Base-by-base conservation (phyloP, 2,329 filamentous ascomycete genomes). In the Podosphaera aphanis region DNA sequence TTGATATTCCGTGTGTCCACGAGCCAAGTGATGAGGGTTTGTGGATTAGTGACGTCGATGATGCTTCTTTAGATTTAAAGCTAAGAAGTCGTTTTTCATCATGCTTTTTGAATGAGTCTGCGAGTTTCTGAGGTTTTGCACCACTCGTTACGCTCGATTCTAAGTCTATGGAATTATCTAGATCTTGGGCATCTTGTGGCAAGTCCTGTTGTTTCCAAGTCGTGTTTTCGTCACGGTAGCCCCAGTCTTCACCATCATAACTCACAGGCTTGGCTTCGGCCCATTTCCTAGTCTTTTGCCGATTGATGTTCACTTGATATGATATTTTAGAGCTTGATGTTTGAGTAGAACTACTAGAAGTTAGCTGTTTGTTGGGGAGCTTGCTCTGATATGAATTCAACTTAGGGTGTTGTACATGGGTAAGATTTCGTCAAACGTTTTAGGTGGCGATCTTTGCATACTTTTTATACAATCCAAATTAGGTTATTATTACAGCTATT, bases 161-260 rank as follows among this genome's bases (percentile, higher is more conserved):
- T 54, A 52, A 16, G 41, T 50, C 16, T 52, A 37, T 16, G 3
- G 50, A 46, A 40, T 50, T 42, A 18, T 49, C 46, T 18, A 57
- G 46, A 8, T 49, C 56, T 47, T 62, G 60, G 25, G 61, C 61
- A 47, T 58, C 57, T 49, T 69, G 67, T 49, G 66, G 61, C 11
- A 43, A 65, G 52, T 19, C 63, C 64, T 15, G 62, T 63, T 10
- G 62, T 60, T 47, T 63, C 60, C 43, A 66, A 62, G 46, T 75
- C 64, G 27, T 77, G 71, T 6, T 8, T n/a, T 74, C 71, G 48
- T 74, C 71, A 7, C 77, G 73, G 31, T 79, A 75, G 31, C 84
- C 88, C 86, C 88, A 94, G 57, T 93, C 88, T 56, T 92, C 85
- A 51, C 86, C 88, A 56, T 88, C 86, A 58, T 95, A 95, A 58